Evolutionary conservation across 495 filamentous ascomycete genomes (phyloP).

Genomic region (Aspergillus steynii): DNA sequence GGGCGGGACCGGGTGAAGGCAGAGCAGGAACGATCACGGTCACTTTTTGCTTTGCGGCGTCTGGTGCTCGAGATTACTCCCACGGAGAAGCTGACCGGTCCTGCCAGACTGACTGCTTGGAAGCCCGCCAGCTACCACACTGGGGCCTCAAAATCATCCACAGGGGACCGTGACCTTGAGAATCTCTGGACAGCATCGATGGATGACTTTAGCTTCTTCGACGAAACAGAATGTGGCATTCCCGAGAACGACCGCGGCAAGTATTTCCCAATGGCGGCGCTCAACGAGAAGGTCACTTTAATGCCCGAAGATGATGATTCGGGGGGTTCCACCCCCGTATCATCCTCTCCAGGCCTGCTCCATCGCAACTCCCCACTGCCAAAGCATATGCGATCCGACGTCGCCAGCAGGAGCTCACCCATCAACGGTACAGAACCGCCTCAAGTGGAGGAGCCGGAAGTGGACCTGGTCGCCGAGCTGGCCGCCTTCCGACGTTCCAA

Average conservation of each 20-base stretch:
- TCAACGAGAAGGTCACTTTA: conserved; percentile 46
- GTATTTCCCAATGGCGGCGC: conserved; percentile 44
- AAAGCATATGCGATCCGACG: neutral
- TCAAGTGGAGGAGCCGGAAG: conserved; percentile 19
- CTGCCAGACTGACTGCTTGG: conserved; percentile 32
- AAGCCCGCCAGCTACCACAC: conserved; percentile 39
- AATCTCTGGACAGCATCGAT: conserved; percentile 60
- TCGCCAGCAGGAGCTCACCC: neutral
- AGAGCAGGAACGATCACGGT: conserved; percentile 45
- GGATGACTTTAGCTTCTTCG: conserved; percentile 66
- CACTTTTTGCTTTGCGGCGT: conserved; percentile 55
- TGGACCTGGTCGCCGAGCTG: conserved; percentile 52
- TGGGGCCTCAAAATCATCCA: conserved; percentile 52
- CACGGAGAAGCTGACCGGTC: conserved; percentile 15
- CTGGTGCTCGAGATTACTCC: conserved; percentile 60
- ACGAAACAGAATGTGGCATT: conserved; percentile 59
- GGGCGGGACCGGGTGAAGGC: conserved; percentile 41
- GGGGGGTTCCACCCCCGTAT: conserved; percentile 13
- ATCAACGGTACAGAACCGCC: neutral
- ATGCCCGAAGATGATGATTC: conserved; percentile 37
- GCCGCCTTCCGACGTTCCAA: conserved; percentile 47
- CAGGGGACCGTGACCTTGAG: conserved; percentile 62
- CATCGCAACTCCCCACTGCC: conserved; percentile 4
- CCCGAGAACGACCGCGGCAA: conserved; percentile 43
- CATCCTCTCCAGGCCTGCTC: conserved; percentile 10